Percentiles rank a stretch among this genome's conserved stretches.
phyloP scores from a whole-genome alignment of 345 rosid species.

The Aquilaria malaccensis region DNA sequence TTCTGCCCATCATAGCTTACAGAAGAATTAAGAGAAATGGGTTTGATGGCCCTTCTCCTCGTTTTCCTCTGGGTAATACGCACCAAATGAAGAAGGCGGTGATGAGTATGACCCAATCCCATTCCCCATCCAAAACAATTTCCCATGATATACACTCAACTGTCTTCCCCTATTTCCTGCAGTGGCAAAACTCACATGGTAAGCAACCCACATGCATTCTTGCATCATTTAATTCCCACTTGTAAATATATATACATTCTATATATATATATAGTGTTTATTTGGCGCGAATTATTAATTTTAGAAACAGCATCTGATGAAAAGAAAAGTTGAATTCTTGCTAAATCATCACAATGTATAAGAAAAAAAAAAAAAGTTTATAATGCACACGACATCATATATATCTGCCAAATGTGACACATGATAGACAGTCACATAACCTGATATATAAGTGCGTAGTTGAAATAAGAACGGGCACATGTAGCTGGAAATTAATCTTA shows the following conservation, averaged over 20 bases:
- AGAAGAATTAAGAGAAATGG: conserved; percentile 56
- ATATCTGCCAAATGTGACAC: too few species aligned
- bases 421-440: too few species aligned
- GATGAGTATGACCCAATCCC: too few species aligned
- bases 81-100: conserved; percentile 47
- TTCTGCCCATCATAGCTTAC: conserved; percentile 43
- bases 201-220: conserved; percentile 4
- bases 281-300: too few species aligned
- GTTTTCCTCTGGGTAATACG: conserved; percentile 77
- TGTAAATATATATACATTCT: not conserved
- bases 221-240: not conserved
- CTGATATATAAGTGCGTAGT: too few species aligned
- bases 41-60: conserved; percentile 69
- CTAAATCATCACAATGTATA: too few species aligned
- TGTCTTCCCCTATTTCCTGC: conserved; percentile 71
- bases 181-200: conserved; percentile 82
- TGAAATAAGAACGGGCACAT: too few species aligned
- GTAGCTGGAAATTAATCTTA: too few species aligned
- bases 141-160: conserved; percentile 77
- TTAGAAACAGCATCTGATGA: too few species aligned
- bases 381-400: too few species aligned
- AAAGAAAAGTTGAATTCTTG: too few species aligned
- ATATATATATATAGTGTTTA: not conserved
- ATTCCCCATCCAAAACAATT: conserved; percentile 3
- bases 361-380: too few species aligned